Conservation (phyloP, 2,329 filamentous ascomycete genomes). For the Lachnum nothofagi region DNA sequence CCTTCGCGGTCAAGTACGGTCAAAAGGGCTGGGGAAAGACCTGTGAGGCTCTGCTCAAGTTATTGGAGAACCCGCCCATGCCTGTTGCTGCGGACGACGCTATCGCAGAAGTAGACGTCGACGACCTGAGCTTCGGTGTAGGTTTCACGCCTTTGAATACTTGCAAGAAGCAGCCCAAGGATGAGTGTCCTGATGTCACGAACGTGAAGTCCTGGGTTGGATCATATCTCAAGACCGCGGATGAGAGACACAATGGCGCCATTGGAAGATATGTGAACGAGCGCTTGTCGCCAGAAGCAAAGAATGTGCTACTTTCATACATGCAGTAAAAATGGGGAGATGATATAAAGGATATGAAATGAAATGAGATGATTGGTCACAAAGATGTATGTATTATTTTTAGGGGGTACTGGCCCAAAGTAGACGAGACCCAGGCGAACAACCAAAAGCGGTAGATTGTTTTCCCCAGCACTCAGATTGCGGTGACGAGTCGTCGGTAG, state of each 20-base stretch:
- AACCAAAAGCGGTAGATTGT: constrained; percentile 1
- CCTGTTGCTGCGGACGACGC: constrained; percentile 65
- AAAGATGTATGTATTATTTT: background rate
- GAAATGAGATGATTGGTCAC: constrained; percentile 10
- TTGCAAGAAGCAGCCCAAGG: constrained; percentile 66
- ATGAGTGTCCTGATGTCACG: constrained; percentile 81
- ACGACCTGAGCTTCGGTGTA: constrained; percentile 90
- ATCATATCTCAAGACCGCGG: constrained; percentile 61
- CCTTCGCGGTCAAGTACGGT: constrained; percentile 75
- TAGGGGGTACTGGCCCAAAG: background rate
- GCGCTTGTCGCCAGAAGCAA: constrained; percentile 59
- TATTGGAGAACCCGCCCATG: constrained; percentile 80
- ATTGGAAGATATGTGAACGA: constrained; percentile 68
- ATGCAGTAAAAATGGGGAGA: constrained; percentile 34
- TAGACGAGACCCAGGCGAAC: constrained; percentile 4
- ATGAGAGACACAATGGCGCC: constrained; percentile 65
- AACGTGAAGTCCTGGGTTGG: constrained; percentile 76
- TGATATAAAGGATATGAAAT: constrained; percentile 6
- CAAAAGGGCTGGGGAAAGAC: constrained; percentile 84
- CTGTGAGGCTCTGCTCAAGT: constrained; percentile 79
- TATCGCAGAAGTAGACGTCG: constrained; percentile 82
- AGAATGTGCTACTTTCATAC: constrained; percentile 43
- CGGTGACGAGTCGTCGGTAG: constrained; percentile 7
- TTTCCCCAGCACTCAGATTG: constrained; percentile 11
- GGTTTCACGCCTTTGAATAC: constrained; percentile 93